Base-by-base conservation (phyloP, 1,139 yeast genomes). In the Debaryomycetaceae sp. region DNA sequence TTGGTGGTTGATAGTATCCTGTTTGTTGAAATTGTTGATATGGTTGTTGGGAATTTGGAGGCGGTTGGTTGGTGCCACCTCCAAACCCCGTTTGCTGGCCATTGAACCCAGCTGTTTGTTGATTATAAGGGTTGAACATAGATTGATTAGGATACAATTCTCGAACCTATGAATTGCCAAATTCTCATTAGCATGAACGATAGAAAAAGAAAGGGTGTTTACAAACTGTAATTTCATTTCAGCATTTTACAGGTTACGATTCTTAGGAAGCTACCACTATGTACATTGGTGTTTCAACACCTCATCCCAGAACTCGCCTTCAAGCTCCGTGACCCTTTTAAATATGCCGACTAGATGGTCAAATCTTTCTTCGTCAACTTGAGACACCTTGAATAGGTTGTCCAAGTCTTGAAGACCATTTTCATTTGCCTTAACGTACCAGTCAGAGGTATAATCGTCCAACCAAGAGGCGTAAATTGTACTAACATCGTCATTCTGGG, bases 281-380 rank as follows among this genome's bases (percentile, higher is more conserved):
- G 34, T 31, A 31, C 34, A 3, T 31, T 31, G 34, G 13, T 31
- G 34, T n/a, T 17, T 36, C 34, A 65, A 49, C 3, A 70, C 72
- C 49, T 72, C 79, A 53, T 74, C 73, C 95, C 95, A 86, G 58
- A 86, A 86, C 24, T 67, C 70, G 24, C 78, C 69, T 58, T 86
- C 95, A 47, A 85, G 66, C 41, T 63, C 56, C 22, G 85, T 75
- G 5, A 83, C 89, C 24, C 75, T 71, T 36, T 74, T 76, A 57
- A 83, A 86, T 17, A 85, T 78, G 23, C 74, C 75, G 1, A 83
- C 76, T 44, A 85, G 65, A 46, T 75, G 72, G 17, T 80, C 75
- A n/a, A 77, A 41, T 48, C 82, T 66, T 27, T 65, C 60, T 22
- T 65, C 55, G 23, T 75, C 65, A 13, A 71, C 46, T 0, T 46